Percentiles rank a stretch among this genome's conserved stretches.
phyloP scores from a whole-genome alignment of 306 rosid species.

The Vigna angularis region DNA sequence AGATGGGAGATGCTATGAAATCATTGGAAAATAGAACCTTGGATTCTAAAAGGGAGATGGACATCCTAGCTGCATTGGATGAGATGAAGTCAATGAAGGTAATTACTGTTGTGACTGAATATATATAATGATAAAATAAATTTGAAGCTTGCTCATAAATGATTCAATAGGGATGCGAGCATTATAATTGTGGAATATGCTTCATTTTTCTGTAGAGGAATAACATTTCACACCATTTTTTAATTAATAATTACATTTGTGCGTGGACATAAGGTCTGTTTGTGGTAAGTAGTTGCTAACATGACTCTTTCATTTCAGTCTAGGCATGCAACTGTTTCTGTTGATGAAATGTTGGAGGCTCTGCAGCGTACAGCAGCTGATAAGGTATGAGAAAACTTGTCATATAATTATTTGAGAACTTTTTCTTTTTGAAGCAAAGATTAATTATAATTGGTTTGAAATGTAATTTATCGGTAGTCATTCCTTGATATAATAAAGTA shows the following conservation, averaged over 20 bases:
- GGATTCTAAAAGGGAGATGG: conserved; percentile 82
- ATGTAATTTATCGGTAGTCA: not conserved
- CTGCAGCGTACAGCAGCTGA: conserved; percentile 65
- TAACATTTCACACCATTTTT: conserved; percentile 2
- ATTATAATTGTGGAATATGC: conserved; percentile 2
- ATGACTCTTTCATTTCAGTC: conserved; percentile 58
- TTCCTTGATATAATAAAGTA: not conserved
- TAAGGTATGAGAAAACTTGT: conserved; percentile 58
- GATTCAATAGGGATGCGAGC: not conserved
- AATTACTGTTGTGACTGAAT: conserved; percentile 25
- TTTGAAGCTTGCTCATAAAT: not conserved
- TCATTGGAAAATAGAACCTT: conserved; percentile 85
- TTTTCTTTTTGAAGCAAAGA: conserved; percentile 19
- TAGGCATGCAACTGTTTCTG: conserved; percentile 86
- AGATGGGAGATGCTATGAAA: conserved; percentile 91
- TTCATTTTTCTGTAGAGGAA: not conserved
- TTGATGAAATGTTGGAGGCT: conserved; percentile 88
- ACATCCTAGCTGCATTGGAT: conserved; percentile 89
- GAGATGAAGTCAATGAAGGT: conserved; percentile 99
- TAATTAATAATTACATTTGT: conserved; percentile 2
- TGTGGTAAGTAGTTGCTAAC: conserved; percentile 37
- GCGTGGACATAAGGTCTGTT: not conserved
- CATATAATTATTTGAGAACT: conserved; percentile 2
- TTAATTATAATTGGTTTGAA: conserved; percentile 4
- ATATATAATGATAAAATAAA: not conserved